A percentile compares a stretch with the other conserved stretches of the same genome.
Evolutionary conservation across 1,284 basidiomycete genomes (phyloP).

Genomic region (Pisolithus thermaeus): DNA sequence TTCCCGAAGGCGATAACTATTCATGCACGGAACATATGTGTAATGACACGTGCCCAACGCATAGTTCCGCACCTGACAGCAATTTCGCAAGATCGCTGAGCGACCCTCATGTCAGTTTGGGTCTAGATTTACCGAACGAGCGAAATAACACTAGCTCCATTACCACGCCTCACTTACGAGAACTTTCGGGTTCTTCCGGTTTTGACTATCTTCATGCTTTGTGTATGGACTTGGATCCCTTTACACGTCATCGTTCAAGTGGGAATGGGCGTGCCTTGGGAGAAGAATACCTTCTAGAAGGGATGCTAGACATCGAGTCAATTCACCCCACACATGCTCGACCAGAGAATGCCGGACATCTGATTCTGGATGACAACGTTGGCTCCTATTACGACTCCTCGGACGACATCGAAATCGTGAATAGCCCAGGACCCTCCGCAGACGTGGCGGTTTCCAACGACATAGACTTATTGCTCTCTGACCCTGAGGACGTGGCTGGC

Average conservation of each 20-base stretch:
- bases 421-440: slow-evolving; percentile 1
- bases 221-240: slow-evolving; percentile 8
- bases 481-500: slow-evolving; percentile 9
- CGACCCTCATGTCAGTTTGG: slow-evolving; percentile 23
- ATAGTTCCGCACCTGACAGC: neutral
- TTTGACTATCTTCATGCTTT: slow-evolving; percentile 9
- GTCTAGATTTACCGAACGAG: slow-evolving; percentile 10
- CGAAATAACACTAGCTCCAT: neutral
- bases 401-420: slow-evolving; percentile 12
- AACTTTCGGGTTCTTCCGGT: slow-evolving; percentile 12
- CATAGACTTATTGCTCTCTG: slow-evolving; percentile 16
- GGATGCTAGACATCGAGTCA: slow-evolving; percentile 5
- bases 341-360: slow-evolving; percentile 9
- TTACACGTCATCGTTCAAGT: slow-evolving; percentile 7
- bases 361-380: slow-evolving; percentile 11
- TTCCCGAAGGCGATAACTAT: slow-evolving; percentile 8
- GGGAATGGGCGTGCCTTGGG: slow-evolving; percentile 3
- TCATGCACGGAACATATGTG: slow-evolving; percentile 7
- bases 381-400: slow-evolving; percentile 5
- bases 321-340: slow-evolving; percentile 10
- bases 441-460: slow-evolving; percentile 6
- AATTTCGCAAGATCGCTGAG: slow-evolving; percentile 14
- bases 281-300: slow-evolving; percentile 11
- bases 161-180: slow-evolving; percentile 11
- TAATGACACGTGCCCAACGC: slow-evolving; percentile 7